Base-by-base conservation (phyloP, 768 basidiomycete species). In the Zangia roseola region DNA sequence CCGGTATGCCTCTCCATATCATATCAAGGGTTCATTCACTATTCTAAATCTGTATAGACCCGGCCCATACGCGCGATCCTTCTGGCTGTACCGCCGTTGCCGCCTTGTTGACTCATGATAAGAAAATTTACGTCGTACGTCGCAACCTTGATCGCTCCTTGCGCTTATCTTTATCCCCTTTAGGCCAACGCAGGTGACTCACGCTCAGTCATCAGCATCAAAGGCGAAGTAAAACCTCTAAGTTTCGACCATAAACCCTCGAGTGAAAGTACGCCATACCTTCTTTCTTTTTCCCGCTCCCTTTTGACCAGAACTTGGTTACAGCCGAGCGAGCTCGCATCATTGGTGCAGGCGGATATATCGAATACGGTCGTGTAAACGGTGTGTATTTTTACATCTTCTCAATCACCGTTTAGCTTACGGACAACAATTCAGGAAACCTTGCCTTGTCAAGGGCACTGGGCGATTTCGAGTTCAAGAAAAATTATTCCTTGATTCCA, bases 121-220 rank as follows among this genome's bases (percentile, higher is more conserved):
- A 69, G 34, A 84, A 86, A 67, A 83, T 95, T 55, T 86, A 83
- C 64, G 87, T 89, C 41, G 89, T 93, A 76, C 52, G 88, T 51
- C 30, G 10, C 44, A 71, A 30, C 42, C 5, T 35, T 35, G 36
- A 40, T 44, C 38, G 35, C 31, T 25, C 45, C 17, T 53, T 26
- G 3, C 31, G 31, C 31, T 31, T 40, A 33, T 47, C 45, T 30
- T 16, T 23, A n/a, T 40, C 43, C 19, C 21, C 45, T 48, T 24
- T 61, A 97, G 95, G 97, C 97, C 20, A 99, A 99, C 67, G 91
- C 97, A 20, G 97, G 97, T 35, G 97, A 99, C 71, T 98, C 97
- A 12, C 76, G 97, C 59, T 86, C 89, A 17, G 91, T 99, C 21
- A 74, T 99, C 54, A 82, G 86, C 30, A 71, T 89, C 54, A 87